Evolutionary conservation across 306 rosid genomes (phyloP), one percentile per base, ranked within the genome.

Genomic region (Phaseolus lunatus): DNA sequence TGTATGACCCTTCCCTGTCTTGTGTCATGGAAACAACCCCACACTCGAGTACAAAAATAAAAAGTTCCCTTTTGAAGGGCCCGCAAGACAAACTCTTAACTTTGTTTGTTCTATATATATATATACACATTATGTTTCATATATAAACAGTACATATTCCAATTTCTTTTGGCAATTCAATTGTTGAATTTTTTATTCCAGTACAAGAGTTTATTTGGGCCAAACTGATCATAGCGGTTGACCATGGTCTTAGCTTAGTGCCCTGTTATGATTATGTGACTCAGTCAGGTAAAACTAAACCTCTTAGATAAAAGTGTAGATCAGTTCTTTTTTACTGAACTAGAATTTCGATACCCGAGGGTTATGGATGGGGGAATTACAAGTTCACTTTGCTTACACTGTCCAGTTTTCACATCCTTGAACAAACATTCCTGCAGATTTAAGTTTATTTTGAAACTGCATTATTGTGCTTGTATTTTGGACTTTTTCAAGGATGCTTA

Each of bases 351-450:
- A 82, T 19, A 15, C 89, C 93, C 4, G 80, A 78, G 4, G 90
- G 94, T 82, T 87, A 93, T 19, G 97, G 99, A 75, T 92, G 97
- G 77, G 92, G 84, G 88, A 95, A 87, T 95, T 92, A 84, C 97
- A 95, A 9, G 90, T 86, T 24, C 78, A 92, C 87, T 89, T 95
- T 87, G 9, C 43, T 9, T 37, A 7, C 99, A 95, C 67, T 84
- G 94, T 57, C 97, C 96, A n/a, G 92, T 95, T 87, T 95, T 95
- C 81, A 85, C 86, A 82, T 95, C 89, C 19, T 57, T 23, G 14
- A 23, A 24, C 39, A 26, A 24, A 58, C 39, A 58, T 58, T 20
- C 35, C 3, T 9, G 26, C 33, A 15, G 9, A 78, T 4, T 66
- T 66, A 8, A 54, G 6, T 54, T 54, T 27, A 27, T 27, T 45